Conservation (phyloP, 306 rosid genomes). For the Elaeagnus macrophylla region DNA sequence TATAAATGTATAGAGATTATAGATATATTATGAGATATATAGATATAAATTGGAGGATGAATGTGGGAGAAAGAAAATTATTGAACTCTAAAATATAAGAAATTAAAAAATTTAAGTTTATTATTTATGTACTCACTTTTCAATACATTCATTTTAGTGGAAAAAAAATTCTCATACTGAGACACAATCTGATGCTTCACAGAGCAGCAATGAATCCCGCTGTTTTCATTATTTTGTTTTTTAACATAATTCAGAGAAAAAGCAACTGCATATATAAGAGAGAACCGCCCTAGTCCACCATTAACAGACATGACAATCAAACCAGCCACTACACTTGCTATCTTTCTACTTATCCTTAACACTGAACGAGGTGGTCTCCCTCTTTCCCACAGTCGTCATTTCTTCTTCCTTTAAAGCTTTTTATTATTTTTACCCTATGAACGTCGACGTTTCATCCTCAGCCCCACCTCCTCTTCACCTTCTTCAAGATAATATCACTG, state of each 20-base stretch:
- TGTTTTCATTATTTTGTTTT: conserved; percentile 5
- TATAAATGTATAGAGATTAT: too few relatives aligned
- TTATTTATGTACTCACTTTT: too few relatives aligned
- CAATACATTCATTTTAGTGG: too few relatives aligned
- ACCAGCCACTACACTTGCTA: conserved; percentile 24
- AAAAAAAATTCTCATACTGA: too few relatives aligned
- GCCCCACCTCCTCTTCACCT: conserved; percentile 12
- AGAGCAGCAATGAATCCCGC: conserved; percentile 24
- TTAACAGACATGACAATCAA: conserved; percentile 39
- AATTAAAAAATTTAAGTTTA: too few relatives aligned
- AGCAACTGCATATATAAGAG: conserved; percentile 9
- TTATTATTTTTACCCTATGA: conserved; percentile 30
- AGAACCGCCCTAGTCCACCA: conserved; percentile 90
- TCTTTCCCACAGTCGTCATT: conserved; percentile 20
- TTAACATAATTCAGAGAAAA: neutral
- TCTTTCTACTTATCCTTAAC: conserved; percentile 40
- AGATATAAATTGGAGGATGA: too few relatives aligned
- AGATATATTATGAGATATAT: too few relatives aligned
- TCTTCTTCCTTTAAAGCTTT: conserved; percentile 13
- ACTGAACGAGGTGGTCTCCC: conserved; percentile 55
- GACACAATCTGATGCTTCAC: conserved; percentile 30
- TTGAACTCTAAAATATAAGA: too few relatives aligned
- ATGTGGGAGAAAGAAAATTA: too few relatives aligned
- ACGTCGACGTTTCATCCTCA: conserved; percentile 20
- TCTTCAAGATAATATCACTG: too few relatives aligned